A percentile compares a stretch with the other conserved stretches of the same genome.
These are phyloP conservation scores for Paramecium primaurelia DNA, from an alignment of 73 alveolate species.

Conservation along the genomic window DNA sequence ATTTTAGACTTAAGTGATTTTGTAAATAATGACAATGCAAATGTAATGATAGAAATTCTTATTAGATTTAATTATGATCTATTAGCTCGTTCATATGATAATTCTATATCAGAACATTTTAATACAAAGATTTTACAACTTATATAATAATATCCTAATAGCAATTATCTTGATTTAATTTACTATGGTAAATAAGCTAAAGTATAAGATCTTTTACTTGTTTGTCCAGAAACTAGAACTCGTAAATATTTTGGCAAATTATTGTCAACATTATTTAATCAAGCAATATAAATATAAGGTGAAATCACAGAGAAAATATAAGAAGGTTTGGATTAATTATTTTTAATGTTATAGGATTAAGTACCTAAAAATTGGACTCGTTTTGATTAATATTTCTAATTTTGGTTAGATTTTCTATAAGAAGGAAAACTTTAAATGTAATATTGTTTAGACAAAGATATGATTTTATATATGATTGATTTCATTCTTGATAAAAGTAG, in stretches of 20 bases:
- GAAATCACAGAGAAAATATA: not conserved
- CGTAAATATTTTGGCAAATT: not conserved
- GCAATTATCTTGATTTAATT: not conserved
- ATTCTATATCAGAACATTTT: not conserved
- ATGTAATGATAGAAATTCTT: not conserved
- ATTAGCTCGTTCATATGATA: constrained; percentile 37
- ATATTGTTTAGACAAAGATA: constrained; percentile 38
- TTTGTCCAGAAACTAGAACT: constrained; percentile 40
- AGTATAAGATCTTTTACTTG: not conserved
- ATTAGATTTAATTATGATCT: constrained; percentile 18
- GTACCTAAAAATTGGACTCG: constrained; percentile 81
- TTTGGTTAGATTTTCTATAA: constrained; percentile 57
- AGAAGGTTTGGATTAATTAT: constrained; percentile 4
- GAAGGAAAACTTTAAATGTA: constrained; percentile 48
- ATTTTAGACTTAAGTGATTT: not conserved
- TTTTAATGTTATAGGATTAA: constrained; percentile 51
- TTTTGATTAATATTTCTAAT: constrained; percentile 72
- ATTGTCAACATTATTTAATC: not conserved
- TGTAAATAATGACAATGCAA: not conserved
- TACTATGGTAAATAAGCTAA: not conserved
- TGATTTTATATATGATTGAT: constrained; percentile 63
- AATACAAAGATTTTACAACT: not conserved
- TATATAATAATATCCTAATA: not conserved
- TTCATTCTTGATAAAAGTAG: constrained; percentile 65
- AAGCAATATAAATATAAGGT: not conserved